phyloP scores from a whole-genome alignment of 2,329 filamentous ascomycete species.

The Ceratocystis colombiana region DNA sequence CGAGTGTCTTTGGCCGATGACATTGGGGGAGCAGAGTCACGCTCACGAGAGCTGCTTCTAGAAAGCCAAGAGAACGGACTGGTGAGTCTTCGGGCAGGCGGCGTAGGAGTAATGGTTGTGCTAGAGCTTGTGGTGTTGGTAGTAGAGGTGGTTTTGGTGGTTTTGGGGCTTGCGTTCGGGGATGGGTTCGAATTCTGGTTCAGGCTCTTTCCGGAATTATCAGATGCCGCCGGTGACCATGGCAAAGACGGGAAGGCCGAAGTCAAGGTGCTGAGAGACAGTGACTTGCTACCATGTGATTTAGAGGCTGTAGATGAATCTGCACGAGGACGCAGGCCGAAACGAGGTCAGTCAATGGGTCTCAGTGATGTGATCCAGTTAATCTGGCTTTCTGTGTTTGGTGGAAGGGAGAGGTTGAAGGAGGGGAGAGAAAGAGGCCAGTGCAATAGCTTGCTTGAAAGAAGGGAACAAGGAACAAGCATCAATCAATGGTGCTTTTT shows the following conservation, averaged over 20 bases:
- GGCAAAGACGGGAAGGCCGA: slow-evolving; percentile 62
- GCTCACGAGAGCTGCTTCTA: slow-evolving; percentile 36
- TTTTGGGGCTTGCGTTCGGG: slow-evolving; percentile 33
- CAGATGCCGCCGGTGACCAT: slow-evolving; percentile 51
- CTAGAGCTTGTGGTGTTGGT: slow-evolving; percentile 27
- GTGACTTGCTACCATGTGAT: slow-evolving; percentile 36
- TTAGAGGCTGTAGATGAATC: slow-evolving; percentile 22
- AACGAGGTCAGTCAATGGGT: slow-evolving; percentile 27
- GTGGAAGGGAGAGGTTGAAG: background rate
- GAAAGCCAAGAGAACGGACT: slow-evolving; percentile 83
- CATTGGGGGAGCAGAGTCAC: slow-evolving; percentile 43
- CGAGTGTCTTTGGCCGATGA: slow-evolving; percentile 42
- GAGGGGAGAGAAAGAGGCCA: background rate
- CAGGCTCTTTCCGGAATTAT: slow-evolving; percentile 40
- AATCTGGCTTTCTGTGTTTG: slow-evolving; percentile 12
- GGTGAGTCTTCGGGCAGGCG: slow-evolving; percentile 60
- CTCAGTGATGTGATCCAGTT: background rate
- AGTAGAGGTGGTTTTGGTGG: slow-evolving; percentile 32
- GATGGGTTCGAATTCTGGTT: slow-evolving; percentile 32
- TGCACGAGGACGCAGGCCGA: slow-evolving; percentile 10
- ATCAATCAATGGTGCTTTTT: slow-evolving; percentile 10
- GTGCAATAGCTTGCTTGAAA: background rate
- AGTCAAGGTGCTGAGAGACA: slow-evolving; percentile 60
- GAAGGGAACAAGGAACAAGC: slow-evolving; percentile 5
- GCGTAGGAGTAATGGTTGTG: slow-evolving; percentile 29